A percentile compares a stretch with the other conserved stretches of the same genome.
Conservation (phyloP, 495 filamentous ascomycete genomes). For the Entonaema liquescens region DNA sequence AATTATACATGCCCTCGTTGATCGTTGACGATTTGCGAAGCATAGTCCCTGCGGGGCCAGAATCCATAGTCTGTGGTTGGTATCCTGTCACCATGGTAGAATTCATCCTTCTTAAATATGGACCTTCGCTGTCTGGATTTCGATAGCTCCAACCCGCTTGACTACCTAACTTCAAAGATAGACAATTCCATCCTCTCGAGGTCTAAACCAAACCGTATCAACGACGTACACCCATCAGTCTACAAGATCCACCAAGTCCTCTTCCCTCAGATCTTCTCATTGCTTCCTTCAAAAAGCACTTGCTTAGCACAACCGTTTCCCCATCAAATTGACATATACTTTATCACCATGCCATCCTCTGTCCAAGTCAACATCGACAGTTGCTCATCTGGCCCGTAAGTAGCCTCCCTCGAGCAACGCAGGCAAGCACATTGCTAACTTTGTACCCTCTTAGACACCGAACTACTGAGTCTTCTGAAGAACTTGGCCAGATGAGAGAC, state of each 20-base stretch:
- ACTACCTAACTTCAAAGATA: constrained; percentile 7
- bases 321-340: neutral
- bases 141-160: neutral
- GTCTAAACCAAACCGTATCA: neutral
- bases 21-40: constrained; percentile 11
- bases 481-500: neutral
- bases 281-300: neutral
- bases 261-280: neutral
- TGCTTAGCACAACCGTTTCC: neutral
- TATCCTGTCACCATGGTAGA: constrained; percentile 7
- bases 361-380: neutral
- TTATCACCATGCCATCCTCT: constrained; percentile 26
- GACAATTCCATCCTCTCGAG: neutral
- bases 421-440: constrained; percentile 2
- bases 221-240: neutral
- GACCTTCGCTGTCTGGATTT: constrained; percentile 15
- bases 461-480: neutral
- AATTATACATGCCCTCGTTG: constrained; percentile 12
- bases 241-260: neutral
- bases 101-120: constrained; percentile 22
- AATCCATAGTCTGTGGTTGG: constrained; percentile 1
- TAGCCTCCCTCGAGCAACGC: neutral
- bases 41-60: neutral
- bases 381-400: constrained; percentile 24
- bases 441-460: constrained; percentile 3